Evolutionary conservation across 2,329 filamentous ascomycete species (phyloP).

Genomic region (Aspergillus fructus): DNA sequence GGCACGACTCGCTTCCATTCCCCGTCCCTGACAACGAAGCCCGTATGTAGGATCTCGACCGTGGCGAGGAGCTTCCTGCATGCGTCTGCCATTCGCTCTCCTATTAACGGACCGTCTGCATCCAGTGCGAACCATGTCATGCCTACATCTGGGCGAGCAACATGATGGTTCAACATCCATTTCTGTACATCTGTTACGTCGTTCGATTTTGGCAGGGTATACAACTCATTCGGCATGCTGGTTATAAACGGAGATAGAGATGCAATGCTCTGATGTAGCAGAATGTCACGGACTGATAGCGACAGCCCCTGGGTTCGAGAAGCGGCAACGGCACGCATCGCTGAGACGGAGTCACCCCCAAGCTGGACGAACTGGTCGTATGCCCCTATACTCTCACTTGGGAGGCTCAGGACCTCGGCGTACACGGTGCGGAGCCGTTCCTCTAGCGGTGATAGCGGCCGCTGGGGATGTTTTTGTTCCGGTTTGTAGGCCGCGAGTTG

Average conservation of each 20-base stretch:
- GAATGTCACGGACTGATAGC: background rate
- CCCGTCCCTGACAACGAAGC: background rate
- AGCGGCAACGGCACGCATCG: background rate
- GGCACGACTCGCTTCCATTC: background rate
- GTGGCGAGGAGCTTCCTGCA: background rate
- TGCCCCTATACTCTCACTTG: background rate
- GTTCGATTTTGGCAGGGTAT: background rate
- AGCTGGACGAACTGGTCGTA: background rate
- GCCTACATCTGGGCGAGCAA: background rate
- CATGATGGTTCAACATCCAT: background rate
- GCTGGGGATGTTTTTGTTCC: background rate
- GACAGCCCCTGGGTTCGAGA: background rate
- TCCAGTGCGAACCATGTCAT: background rate
- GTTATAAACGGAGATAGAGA: background rate
- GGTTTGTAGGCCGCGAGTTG: background rate
- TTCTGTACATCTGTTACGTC: background rate
- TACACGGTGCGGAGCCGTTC: background rate
- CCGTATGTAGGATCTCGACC: background rate
- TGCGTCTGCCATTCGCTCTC: background rate
- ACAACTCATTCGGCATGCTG: background rate
- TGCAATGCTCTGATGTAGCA: background rate
- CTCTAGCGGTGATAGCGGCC: background rate
- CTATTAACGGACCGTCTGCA: background rate
- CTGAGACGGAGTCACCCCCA: background rate
- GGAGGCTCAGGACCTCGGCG: background rate